Base-by-base conservation (phyloP, 768 basidiomycete genomes). In the Rubroboletus satanas region DNA sequence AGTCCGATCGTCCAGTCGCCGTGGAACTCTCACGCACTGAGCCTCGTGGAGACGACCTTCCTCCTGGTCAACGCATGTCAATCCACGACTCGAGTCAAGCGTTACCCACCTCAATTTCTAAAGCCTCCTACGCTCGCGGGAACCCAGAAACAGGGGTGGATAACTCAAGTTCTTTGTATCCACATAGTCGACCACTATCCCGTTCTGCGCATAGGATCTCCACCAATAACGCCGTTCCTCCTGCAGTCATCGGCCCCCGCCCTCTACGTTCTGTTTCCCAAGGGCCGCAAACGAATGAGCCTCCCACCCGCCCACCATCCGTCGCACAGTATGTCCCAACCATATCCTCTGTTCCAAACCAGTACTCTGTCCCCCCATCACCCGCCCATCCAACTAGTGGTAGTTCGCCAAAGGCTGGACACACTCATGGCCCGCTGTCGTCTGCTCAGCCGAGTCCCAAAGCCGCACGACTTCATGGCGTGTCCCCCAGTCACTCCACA, bases 261-360 rank as follows among this genome's bases (percentile, higher is more conserved):
- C 61, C 71, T 51, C 35, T 50, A 32, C 70, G 69, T 55, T 66
- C 70, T 5, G 49, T 43, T 51, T 71, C 71, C 15, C 66, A 69
- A 28, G 68, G 65, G 11, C 58, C 48, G 3, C 57, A 62, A 41
- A 55, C 62, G 21, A 63, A 58, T 37, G 71, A 71, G 7, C 46
- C 47, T 28, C 45, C 54, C n/a, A 66, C 64, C 5, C 68, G 66
- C 4, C 66, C 68, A 9, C 64, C 65, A 9, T 70, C 69, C 7
- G 46, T 50, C 11, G 44, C 36, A 38, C 66, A 61, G n/a, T 21
- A 58, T 45, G 17, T 37, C 17, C 37, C 62, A 10, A 33, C 15
- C 17, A 31, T 43, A 14, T 44, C 56, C 26, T 45, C 60, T 21
- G 42, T 44, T 32, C 56, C 59, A 23, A 61, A 41, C 38, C 68